These are phyloP conservation scores for Eremothecium cymbalariae DNA, from an alignment of 1,139 yeast genomes.

Conservation along the genomic window DNA sequence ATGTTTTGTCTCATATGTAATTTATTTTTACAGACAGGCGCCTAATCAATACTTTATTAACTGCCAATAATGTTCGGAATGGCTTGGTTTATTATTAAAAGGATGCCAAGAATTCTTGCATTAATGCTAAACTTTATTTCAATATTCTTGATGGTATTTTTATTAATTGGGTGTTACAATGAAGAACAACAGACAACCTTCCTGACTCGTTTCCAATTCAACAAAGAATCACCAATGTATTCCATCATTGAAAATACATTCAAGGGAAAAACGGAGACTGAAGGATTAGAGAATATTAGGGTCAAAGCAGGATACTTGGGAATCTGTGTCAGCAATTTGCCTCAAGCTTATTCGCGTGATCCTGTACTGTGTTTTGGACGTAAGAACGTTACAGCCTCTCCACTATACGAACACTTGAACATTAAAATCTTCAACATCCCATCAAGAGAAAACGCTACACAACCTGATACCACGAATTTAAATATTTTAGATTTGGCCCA, in stretches of 20 bases:
- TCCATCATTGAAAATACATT: slow-evolving; percentile 23
- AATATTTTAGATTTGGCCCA: slow-evolving; percentile 28
- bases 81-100: slow-evolving; percentile 14
- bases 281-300: slow-evolving; percentile 22
- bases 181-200: slow-evolving; percentile 23
- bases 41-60: too few relatives aligned
- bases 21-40: too few relatives aligned
- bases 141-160: slow-evolving; percentile 24
- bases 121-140: slow-evolving; percentile 23
- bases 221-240: slow-evolving; percentile 25
- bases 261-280: slow-evolving; percentile 12
- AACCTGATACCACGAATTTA: slow-evolving; percentile 16
- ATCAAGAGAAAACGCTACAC: slow-evolving; percentile 8
- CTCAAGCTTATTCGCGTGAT: slow-evolving; percentile 15
- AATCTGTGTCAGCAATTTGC: slow-evolving; percentile 27
- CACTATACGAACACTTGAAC: slow-evolving; percentile 23
- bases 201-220: slow-evolving; percentile 22
- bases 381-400: slow-evolving; percentile 18
- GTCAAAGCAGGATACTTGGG: slow-evolving; percentile 30
- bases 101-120: slow-evolving; percentile 26
- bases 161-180: slow-evolving; percentile 27
- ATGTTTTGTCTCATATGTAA: too few relatives aligned
- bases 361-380: slow-evolving; percentile 25
- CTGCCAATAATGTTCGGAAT: too few relatives aligned
- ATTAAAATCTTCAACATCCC: slow-evolving; percentile 22